A percentile compares a stretch with the other conserved stretches of the same genome.
Evolutionary conservation across 352 stramenopile genomes (phyloP).

Genomic region (Pythium vanterpoolii): DNA sequence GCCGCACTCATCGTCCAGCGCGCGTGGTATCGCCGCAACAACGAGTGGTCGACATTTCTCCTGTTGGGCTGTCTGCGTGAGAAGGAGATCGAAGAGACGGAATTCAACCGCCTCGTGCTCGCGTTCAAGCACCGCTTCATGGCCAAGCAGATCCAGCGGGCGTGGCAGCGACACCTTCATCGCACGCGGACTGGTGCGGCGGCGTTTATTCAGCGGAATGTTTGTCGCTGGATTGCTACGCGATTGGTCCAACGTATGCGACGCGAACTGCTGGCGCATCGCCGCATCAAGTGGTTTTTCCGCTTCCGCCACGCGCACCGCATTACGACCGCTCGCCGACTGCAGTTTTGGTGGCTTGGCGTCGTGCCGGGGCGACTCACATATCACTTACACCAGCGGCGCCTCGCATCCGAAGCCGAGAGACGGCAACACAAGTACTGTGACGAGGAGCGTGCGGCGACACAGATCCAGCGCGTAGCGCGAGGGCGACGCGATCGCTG

Average conservation of each 20-base stretch:
- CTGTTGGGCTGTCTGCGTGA: conserved; percentile 73
- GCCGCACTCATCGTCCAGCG: conserved; percentile 70
- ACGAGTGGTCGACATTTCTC: conserved; percentile 83
- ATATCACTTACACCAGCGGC: conserved; percentile 35
- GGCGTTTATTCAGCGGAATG: conserved; percentile 42
- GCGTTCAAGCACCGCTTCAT: conserved; percentile 41
- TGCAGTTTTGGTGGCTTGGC: conserved; percentile 79
- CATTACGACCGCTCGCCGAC: conserved; percentile 27
- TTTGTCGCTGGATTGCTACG: conserved; percentile 34
- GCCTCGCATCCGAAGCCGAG: conserved; percentile 13
- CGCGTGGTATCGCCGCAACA: conserved; percentile 77
- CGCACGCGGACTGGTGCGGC: conserved; percentile 30
- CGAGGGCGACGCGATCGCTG: conserved; percentile 42
- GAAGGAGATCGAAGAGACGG: conserved; percentile 57
- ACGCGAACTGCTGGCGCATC: conserved; percentile 42
- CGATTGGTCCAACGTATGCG: conserved; percentile 30
- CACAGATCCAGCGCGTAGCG: conserved; percentile 45
- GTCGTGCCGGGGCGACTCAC: conserved; percentile 41
- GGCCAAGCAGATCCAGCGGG: conserved; percentile 38
- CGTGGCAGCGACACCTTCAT: conserved; percentile 32
- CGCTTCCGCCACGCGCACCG: conserved; percentile 46
- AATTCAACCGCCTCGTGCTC: conserved; percentile 41
- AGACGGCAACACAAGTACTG: conserved; percentile 22
- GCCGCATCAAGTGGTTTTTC: conserved; percentile 82
- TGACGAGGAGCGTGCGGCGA: conserved; percentile 32